Percentiles rank a stretch among this genome's conserved stretches.
phyloP scores from a whole-genome alignment of 2,329 filamentous ascomycete species.

The Rhinocladiella mackenziei region DNA sequence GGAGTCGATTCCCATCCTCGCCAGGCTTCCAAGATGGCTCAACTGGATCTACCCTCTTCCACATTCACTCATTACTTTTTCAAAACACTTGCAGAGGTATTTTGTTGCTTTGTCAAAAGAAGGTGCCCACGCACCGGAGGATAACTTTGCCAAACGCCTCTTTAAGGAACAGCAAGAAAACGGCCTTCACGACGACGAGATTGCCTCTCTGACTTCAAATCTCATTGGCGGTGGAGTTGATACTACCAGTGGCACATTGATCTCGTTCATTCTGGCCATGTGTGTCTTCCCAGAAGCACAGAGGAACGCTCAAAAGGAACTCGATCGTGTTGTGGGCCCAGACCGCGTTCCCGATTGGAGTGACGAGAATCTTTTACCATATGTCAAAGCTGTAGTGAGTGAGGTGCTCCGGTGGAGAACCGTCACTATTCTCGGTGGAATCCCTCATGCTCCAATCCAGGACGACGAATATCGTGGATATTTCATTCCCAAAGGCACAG shows the following conservation, averaged over 20 bases:
- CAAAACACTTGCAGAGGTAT: slow-evolving; percentile 48
- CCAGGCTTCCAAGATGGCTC: slow-evolving; percentile 45
- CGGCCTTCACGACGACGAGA: slow-evolving; percentile 43
- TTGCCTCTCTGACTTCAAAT: slow-evolving; percentile 47
- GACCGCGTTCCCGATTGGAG: slow-evolving; percentile 37
- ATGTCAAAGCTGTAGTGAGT: slow-evolving; percentile 38
- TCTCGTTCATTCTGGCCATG: slow-evolving; percentile 33
- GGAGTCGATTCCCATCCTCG: slow-evolving; percentile 35
- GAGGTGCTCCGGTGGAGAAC: slow-evolving; percentile 39
- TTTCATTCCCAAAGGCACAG: slow-evolving; percentile 47
- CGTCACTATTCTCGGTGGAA: slow-evolving; percentile 34
- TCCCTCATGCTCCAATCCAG: slow-evolving; percentile 38
- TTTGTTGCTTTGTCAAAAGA: slow-evolving; percentile 52
- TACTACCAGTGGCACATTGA: slow-evolving; percentile 32
- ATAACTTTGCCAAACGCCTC: slow-evolving; percentile 44
- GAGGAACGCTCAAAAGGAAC: slow-evolving; percentile 43
- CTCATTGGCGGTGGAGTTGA: slow-evolving; percentile 34
- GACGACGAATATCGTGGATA: slow-evolving; percentile 51
- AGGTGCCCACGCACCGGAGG: slow-evolving; percentile 40
- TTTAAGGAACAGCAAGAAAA: slow-evolving; percentile 48
- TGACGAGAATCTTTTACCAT: slow-evolving; percentile 39
- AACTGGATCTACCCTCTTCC: slow-evolving; percentile 19
- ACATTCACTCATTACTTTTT: slow-evolving; percentile 31
- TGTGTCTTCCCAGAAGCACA: slow-evolving; percentile 47
- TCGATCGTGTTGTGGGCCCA: slow-evolving; percentile 41